Conservation (phyloP, 768 basidiomycete genomes). For the Suillus cothurnatus region DNA sequence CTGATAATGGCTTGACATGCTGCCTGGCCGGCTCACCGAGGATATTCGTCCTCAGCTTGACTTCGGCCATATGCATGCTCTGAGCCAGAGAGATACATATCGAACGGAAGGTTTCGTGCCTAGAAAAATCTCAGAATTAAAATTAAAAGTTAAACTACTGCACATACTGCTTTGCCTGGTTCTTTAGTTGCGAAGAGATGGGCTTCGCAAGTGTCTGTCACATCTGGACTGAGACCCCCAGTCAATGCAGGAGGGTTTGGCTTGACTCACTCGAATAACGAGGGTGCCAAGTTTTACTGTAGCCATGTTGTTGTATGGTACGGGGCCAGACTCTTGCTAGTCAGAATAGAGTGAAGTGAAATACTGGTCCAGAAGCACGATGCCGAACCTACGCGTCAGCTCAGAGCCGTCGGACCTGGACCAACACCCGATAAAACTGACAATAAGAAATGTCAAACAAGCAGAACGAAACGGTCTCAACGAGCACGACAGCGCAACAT, state of each 20-base stretch:
- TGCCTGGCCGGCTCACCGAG: slow-evolving; percentile 72
- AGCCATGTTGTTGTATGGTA: slow-evolving; percentile 49
- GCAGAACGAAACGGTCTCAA: background rate
- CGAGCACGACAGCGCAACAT: background rate
- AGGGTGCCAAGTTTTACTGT: slow-evolving; percentile 74
- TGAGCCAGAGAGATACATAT: slow-evolving; percentile 78
- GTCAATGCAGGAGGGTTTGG: background rate
- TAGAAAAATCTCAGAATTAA: slow-evolving; percentile 22
- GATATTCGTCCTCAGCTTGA: slow-evolving; percentile 70
- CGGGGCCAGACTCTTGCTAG: background rate
- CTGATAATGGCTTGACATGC: slow-evolving; percentile 74
- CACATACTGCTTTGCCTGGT: slow-evolving; percentile 71
- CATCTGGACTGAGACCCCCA: slow-evolving; percentile 5
- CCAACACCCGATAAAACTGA: background rate
- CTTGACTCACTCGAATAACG: slow-evolving; percentile 63
- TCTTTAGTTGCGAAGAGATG: slow-evolving; percentile 67
- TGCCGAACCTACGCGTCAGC: slow-evolving; percentile 1
- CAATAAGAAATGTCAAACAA: background rate
- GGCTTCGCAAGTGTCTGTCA: slow-evolving; percentile 82
- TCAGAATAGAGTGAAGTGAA: no score
- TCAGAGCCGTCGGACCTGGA: background rate
- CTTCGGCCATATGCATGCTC: slow-evolving; percentile 72
- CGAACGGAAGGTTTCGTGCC: slow-evolving; percentile 72
- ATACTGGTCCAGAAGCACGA: background rate
- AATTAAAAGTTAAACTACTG: background rate